A percentile compares a stretch with the other conserved stretches of the same genome.
Evolutionary conservation across 2,329 filamentous ascomycete genomes (phyloP).

Genomic region (Pseudogymnoascus sp.): DNA sequence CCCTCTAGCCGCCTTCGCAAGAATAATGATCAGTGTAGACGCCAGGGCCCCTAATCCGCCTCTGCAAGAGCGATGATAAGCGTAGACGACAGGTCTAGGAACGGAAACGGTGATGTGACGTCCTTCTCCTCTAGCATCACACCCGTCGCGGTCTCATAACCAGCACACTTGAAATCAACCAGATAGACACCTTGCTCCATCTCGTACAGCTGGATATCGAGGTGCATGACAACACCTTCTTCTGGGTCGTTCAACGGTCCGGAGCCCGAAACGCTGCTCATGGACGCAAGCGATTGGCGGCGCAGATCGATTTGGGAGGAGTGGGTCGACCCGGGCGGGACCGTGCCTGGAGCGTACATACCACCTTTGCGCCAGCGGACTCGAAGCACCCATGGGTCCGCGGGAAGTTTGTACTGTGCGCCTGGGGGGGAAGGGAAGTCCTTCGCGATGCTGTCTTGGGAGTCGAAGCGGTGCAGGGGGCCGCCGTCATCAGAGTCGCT

Average conservation of each 20-base stretch:
- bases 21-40: constrained; percentile 81
- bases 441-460: constrained; percentile 15
- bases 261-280: constrained; percentile 26
- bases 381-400: constrained; percentile 90
- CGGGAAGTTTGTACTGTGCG: constrained; percentile 72
- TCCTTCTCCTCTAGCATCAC: constrained; percentile 82
- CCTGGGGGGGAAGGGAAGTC: constrained; percentile 37
- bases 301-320: constrained; percentile 39
- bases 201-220: constrained; percentile 93
- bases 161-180: constrained; percentile 97
- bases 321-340: constrained; percentile 41
- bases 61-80: constrained; percentile 90
- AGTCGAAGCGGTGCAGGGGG: constrained; percentile 30
- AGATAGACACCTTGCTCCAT: constrained; percentile 90
- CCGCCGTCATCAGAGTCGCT: constrained; percentile 31
- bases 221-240: constrained; percentile 67
- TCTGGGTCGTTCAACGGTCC: constrained; percentile 21
- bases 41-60: constrained; percentile 70
- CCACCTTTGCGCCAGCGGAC: constrained; percentile 82
- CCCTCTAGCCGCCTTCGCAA: constrained; percentile 64
- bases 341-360: constrained; percentile 47
- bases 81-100: constrained; percentile 85
- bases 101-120: constrained; percentile 89
- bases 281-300: constrained; percentile 27
- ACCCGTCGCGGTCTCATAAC: constrained; percentile 76